These are phyloP conservation scores for Leptodontidium sp. DNA, from an alignment of 2,329 filamentous ascomycete genomes.

Conservation along the genomic window DNA sequence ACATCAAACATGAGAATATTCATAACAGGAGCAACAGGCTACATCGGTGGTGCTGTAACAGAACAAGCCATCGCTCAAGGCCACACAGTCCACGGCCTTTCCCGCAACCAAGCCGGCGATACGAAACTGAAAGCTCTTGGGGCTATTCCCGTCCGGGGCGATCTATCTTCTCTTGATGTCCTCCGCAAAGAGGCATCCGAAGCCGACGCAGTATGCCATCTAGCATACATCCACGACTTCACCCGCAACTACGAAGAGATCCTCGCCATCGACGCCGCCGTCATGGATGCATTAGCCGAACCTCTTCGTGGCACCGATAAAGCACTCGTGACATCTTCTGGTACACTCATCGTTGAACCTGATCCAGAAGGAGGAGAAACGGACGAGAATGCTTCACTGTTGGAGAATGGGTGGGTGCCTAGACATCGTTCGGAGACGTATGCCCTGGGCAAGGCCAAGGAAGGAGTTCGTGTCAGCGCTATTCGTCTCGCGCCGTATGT, in stretches of 20 bases:
- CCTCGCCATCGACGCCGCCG: slow-evolving; percentile 47
- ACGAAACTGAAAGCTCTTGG: slow-evolving; percentile 50
- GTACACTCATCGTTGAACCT: slow-evolving; percentile 42
- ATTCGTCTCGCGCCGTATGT: slow-evolving; percentile 55
- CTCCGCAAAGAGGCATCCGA: slow-evolving; percentile 49
- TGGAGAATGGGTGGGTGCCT: slow-evolving; percentile 40
- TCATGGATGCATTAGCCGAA: slow-evolving; percentile 50
- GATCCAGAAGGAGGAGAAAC: slow-evolving; percentile 46
- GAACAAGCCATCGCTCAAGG: slow-evolving; percentile 49
- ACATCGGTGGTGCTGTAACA: slow-evolving; percentile 50
- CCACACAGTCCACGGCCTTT: slow-evolving; percentile 53
- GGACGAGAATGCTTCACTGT: slow-evolving; percentile 32
- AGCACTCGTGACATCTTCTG: slow-evolving; percentile 49
- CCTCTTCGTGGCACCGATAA: slow-evolving; percentile 49
- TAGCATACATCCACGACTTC: slow-evolving; percentile 49
- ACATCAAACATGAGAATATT: slow-evolving; percentile 45
- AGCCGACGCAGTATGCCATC: slow-evolving; percentile 55
- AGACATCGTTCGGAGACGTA: slow-evolving; percentile 46
- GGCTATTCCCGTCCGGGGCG: slow-evolving; percentile 51
- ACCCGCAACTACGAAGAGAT: slow-evolving; percentile 41
- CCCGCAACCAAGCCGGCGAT: slow-evolving; percentile 49
- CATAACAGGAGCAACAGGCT: slow-evolving; percentile 53
- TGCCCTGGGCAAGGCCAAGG: slow-evolving; percentile 42
- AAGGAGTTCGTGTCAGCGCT: slow-evolving; percentile 48
- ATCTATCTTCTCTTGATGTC: slow-evolving; percentile 50